phyloP scores from a whole-genome alignment of 768 basidiomycete species.

The Lyophyllum shimeji region DNA sequence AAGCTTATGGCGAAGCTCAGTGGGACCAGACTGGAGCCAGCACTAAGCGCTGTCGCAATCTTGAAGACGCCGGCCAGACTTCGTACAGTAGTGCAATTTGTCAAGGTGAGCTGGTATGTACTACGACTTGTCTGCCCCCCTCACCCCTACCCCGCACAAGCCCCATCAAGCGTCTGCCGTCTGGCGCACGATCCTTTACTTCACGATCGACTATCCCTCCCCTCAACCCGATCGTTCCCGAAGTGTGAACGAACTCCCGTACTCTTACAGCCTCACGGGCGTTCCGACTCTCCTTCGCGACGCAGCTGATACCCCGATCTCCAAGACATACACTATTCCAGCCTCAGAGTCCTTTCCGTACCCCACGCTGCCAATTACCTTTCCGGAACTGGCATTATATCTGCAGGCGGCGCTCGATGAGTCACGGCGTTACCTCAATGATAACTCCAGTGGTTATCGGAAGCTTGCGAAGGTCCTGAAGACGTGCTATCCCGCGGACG shows the following conservation, averaged over 20 bases:
- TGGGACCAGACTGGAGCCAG: slow-evolving; percentile 68
- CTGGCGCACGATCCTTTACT: slow-evolving; percentile 78
- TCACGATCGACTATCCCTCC: slow-evolving; percentile 69
- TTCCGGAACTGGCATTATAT: slow-evolving; percentile 76
- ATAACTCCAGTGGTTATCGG: slow-evolving; percentile 59
- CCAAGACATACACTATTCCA: slow-evolving; percentile 74
- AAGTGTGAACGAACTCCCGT: slow-evolving; percentile 68
- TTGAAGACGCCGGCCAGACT: slow-evolving; percentile 57
- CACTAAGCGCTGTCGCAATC: slow-evolving; percentile 61
- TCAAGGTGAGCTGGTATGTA: slow-evolving; percentile 50
- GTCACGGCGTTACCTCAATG: slow-evolving; percentile 59
- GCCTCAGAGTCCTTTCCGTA: slow-evolving; percentile 56
- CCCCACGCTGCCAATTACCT: slow-evolving; percentile 71
- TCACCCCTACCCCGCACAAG: slow-evolving; percentile 32
- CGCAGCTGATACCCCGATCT: slow-evolving; percentile 57
- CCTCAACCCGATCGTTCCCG: slow-evolving; percentile 46
- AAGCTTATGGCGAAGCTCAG: slow-evolving; percentile 75
- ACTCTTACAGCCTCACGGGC: slow-evolving; percentile 63
- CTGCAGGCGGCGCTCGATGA: slow-evolving; percentile 70
- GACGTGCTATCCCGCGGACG: slow-evolving; percentile 57
- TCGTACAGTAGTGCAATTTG: slow-evolving; percentile 76
- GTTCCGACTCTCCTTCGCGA: slow-evolving; percentile 65
- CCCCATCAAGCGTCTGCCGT: slow-evolving; percentile 55
- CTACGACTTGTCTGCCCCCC: background rate
- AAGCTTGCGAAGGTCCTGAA: slow-evolving; percentile 73